Percentiles rank a stretch among this genome's conserved stretches.
Conservation (phyloP, 2,329 filamentous ascomycete genomes). For the Ploettnerulaceae sp. region DNA sequence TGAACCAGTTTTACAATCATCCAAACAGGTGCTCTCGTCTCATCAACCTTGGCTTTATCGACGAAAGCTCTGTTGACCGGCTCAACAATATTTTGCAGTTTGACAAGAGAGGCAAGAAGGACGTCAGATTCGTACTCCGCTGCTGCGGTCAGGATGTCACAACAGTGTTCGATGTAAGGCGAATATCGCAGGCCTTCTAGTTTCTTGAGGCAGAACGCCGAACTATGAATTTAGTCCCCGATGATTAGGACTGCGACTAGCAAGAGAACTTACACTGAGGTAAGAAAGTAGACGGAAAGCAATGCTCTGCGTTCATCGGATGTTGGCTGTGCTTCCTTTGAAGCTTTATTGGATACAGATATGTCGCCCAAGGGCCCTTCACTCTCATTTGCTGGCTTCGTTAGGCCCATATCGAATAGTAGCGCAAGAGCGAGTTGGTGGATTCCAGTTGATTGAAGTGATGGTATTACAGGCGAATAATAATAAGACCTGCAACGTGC, state of each 20-base stretch:
- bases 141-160: slow-evolving; percentile 14
- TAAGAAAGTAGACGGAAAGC: slow-evolving; percentile 19
- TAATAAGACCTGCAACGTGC: slow-evolving; percentile 18
- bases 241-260: not conserved
- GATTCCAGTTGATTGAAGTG: slow-evolving; percentile 15
- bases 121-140: slow-evolving; percentile 20
- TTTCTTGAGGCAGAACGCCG: slow-evolving; percentile 17
- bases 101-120: slow-evolving; percentile 19
- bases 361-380: slow-evolving; percentile 12
- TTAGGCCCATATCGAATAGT: slow-evolving; percentile 24
- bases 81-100: slow-evolving; percentile 18
- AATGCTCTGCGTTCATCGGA: slow-evolving; percentile 22
- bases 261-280: slow-evolving; percentile 17
- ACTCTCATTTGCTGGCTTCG: slow-evolving; percentile 15
- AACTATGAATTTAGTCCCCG: slow-evolving; percentile 6
- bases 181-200: slow-evolving; percentile 19
- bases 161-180: slow-evolving; percentile 22
- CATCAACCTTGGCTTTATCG: slow-evolving; percentile 7
- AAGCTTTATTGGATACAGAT: not conserved
- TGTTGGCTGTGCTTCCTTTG: slow-evolving; percentile 13
- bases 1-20: slow-evolving; percentile 20
- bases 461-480: slow-evolving; percentile 16
- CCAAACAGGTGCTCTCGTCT: slow-evolving; percentile 17
- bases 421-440: slow-evolving; percentile 21
- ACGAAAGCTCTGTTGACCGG: slow-evolving; percentile 13